Evolutionary conservation across 306 rosid species (phyloP).

Genomic region (Cucurbita moschata): DNA sequence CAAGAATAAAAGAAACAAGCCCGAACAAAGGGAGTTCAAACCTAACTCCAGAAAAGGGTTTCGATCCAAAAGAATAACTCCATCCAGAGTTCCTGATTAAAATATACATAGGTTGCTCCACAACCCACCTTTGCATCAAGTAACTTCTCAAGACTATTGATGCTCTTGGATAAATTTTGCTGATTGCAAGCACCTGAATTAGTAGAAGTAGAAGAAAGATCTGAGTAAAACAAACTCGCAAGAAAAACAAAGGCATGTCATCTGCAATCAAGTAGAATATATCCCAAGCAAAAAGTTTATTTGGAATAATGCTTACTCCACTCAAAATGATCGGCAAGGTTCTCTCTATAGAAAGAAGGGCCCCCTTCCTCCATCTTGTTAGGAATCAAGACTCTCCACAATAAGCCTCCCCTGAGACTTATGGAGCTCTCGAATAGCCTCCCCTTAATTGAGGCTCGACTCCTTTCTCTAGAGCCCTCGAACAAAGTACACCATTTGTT

Average conservation of each 20-base stretch:
- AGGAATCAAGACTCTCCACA: no score
- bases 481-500: no score
- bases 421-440: no score
- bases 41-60: neutral
- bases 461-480: no score
- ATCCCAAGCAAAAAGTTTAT: neutral
- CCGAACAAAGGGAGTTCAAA: neutral
- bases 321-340: neutral
- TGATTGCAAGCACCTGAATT: slow-evolving; percentile 57
- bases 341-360: neutral
- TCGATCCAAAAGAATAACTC: neutral
- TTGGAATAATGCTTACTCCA: neutral
- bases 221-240: neutral
- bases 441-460: no score
- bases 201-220: slow-evolving; percentile 2
- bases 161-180: slow-evolving; percentile 54
- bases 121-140: slow-evolving; percentile 78
- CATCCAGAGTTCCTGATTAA: neutral
- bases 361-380: no score
- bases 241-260: neutral
- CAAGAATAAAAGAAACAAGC: neutral
- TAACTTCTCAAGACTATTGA: slow-evolving; percentile 75
- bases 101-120: slow-evolving; percentile 7
- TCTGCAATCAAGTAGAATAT: neutral
- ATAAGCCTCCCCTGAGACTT: no score